Percentiles rank a stretch among this genome's conserved stretches.
phyloP scores from a whole-genome alignment of 371 early-diverging fungal species.

The Quaeritorhiza haematococci region DNA sequence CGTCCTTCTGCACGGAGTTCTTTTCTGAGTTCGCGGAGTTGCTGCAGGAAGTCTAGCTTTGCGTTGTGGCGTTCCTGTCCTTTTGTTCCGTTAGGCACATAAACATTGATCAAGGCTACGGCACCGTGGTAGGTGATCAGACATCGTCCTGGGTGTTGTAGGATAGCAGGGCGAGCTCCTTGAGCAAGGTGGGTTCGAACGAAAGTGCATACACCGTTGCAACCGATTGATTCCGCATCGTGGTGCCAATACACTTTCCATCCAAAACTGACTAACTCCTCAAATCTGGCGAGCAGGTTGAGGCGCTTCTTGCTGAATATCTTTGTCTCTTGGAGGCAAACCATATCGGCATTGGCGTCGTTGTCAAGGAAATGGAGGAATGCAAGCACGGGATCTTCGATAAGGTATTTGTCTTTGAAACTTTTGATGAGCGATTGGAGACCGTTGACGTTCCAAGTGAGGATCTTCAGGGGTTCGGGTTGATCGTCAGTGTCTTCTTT shows the following conservation, averaged over 20 bases:
- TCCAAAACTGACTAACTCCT: no score
- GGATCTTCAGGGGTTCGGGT: neutral
- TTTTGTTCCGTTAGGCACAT: conserved; percentile 13
- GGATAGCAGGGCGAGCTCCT: no score
- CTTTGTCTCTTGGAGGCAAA: conserved; percentile 7
- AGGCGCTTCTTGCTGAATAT: no score
- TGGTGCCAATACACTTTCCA: no score
- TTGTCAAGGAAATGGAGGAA: neutral
- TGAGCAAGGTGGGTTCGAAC: no score
- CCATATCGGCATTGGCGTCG: neutral
- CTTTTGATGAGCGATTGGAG: neutral
- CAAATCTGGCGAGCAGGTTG: no score
- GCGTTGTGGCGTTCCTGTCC: neutral
- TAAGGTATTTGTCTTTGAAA: neutral
- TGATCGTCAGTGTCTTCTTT: no score
- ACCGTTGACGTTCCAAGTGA: conserved; percentile 3
- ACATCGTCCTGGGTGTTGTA: neutral
- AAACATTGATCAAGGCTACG: conserved; percentile 5
- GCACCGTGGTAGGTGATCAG: neutral
- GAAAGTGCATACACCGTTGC: no score
- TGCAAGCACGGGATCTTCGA: neutral
- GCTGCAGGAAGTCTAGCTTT: conserved; percentile 10
- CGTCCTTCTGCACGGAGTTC: conserved; percentile 1
- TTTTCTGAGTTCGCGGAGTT: neutral
- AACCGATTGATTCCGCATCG: no score